Percentiles rank a stretch among this genome's conserved stretches.
Conservation (phyloP, 108 stramenopile genomes). For the Pelagomonas calceolata region DNA sequence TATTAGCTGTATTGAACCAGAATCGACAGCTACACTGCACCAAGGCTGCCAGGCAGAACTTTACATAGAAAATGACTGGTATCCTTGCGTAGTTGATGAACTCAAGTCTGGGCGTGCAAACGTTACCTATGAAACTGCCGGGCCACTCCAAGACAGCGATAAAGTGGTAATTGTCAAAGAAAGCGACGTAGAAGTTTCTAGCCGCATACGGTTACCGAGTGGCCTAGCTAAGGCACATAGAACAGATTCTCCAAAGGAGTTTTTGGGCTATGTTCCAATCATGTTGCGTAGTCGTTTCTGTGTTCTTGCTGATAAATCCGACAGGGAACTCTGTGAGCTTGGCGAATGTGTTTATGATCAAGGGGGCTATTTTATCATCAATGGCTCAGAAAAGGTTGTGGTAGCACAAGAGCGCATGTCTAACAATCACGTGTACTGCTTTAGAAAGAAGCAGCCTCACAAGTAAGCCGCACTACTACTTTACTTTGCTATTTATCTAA, state of each 20-base stretch:
- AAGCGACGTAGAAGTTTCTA: too few species aligned
- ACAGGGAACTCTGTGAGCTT: slow-evolving; percentile 85
- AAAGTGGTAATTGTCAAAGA: too few species aligned
- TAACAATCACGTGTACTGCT: slow-evolving; percentile 98
- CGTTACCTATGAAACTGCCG: too few species aligned
- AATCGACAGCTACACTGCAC: not conserved
- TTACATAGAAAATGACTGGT: too few species aligned
- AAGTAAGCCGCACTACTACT: slow-evolving; percentile 27
- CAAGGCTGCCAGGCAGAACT: not conserved
- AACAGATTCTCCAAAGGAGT: slow-evolving; percentile 63
- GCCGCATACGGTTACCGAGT: too few species aligned
- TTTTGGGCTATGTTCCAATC: slow-evolving; percentile 93
- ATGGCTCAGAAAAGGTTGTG: slow-evolving; percentile 97
- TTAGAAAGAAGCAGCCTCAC: slow-evolving; percentile 85
- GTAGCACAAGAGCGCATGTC: slow-evolving; percentile 95
- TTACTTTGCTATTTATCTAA: too few species aligned
- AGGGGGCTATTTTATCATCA: slow-evolving; percentile 99
- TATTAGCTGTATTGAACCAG: slow-evolving; percentile 13
- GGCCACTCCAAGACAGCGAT: too few species aligned
- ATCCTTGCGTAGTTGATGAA: too few species aligned
- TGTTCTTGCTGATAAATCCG: slow-evolving; percentile 79
- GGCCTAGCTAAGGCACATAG: too few species aligned
- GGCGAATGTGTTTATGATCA: slow-evolving; percentile 99
- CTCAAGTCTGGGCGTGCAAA: too few species aligned
- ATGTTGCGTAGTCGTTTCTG: slow-evolving; percentile 91